Conservation (phyloP, 345 rosid species). For the Sisymbrium altissimum region DNA sequence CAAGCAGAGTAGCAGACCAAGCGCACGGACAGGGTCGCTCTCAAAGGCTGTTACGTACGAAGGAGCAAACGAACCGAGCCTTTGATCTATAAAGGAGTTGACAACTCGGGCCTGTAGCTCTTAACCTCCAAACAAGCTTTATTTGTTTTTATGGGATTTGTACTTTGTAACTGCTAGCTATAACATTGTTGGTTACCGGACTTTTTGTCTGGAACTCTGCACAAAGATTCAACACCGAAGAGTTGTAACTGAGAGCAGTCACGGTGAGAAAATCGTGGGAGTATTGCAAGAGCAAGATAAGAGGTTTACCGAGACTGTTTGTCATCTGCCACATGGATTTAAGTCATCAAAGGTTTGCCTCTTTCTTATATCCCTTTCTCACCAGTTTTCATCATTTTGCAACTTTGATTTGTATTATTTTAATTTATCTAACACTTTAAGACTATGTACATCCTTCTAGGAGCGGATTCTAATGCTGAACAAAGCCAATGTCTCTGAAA, state of each 20-base stretch:
- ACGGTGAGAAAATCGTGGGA: constrained; percentile 75
- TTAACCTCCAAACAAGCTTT: neutral
- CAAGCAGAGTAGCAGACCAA: no score
- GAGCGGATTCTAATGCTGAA: constrained; percentile 50
- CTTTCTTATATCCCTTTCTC: neutral
- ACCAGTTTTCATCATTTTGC: neutral
- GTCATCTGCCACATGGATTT: constrained; percentile 78
- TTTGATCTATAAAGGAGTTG: no score
- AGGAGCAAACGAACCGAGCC: no score
- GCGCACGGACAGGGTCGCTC: no score
- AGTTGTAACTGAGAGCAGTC: constrained; percentile 45
- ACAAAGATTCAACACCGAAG: constrained; percentile 31
- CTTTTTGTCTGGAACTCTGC: neutral
- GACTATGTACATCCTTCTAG: constrained; percentile 18
- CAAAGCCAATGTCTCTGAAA: no score
- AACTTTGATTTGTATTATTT: neutral
- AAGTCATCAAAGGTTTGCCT: constrained; percentile 61
- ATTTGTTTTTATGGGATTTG: neutral
- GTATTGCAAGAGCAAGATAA: constrained; percentile 47
- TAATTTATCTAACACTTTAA: neutral
- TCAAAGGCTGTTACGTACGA: no score
- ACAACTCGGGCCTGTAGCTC: no score
- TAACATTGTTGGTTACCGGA: neutral
- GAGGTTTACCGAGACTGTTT: constrained; percentile 61
- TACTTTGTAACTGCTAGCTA: neutral